Percentiles rank a stretch among this genome's conserved stretches.
Evolutionary conservation across 345 rosid genomes (phyloP).

Genomic region (Microcos paniculata): DNA sequence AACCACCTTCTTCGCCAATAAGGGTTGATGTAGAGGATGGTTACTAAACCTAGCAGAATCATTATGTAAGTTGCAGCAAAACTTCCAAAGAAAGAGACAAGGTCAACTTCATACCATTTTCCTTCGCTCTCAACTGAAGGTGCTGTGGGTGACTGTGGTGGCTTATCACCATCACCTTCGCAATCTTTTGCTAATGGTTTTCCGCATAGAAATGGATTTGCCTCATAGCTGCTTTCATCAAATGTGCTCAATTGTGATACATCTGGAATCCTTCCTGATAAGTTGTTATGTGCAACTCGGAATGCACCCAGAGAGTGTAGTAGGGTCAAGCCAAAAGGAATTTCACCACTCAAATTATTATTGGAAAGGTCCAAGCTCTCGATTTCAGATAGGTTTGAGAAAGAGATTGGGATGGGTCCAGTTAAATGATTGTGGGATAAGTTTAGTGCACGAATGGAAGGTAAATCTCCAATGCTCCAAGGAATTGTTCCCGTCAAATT

Average conservation of each 20-base stretch:
- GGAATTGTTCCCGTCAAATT: slow-evolving; percentile 35
- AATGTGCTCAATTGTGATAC: slow-evolving; percentile 17
- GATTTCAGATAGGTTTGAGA: slow-evolving; percentile 26
- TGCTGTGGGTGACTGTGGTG: background rate
- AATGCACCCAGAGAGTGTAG: slow-evolving; percentile 18
- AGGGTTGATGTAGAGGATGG: slow-evolving; percentile 4
- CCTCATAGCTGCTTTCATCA: slow-evolving; percentile 23
- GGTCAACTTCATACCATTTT: slow-evolving; percentile 4
- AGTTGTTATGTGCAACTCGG: slow-evolving; percentile 38
- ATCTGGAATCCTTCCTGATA: slow-evolving; percentile 28
- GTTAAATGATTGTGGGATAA: slow-evolving; percentile 32
- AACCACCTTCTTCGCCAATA: slow-evolving; percentile 7
- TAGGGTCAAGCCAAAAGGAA: slow-evolving; percentile 27
- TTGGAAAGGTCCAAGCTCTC: slow-evolving; percentile 39
- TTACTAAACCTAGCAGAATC: background rate
- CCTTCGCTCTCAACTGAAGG: background rate
- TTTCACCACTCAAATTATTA: slow-evolving; percentile 22
- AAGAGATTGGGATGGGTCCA: slow-evolving; percentile 28
- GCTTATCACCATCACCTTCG: background rate
- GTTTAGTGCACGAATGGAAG: slow-evolving; percentile 17
- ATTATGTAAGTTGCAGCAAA: background rate
- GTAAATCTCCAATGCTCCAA: slow-evolving; percentile 19
- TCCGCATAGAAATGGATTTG: slow-evolving; percentile 32
- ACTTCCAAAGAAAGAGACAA: background rate
- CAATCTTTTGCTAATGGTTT: slow-evolving; percentile 6